phyloP scores from a whole-genome alignment of 768 basidiomycete genomes.

The Nidularia pulvinata region DNA sequence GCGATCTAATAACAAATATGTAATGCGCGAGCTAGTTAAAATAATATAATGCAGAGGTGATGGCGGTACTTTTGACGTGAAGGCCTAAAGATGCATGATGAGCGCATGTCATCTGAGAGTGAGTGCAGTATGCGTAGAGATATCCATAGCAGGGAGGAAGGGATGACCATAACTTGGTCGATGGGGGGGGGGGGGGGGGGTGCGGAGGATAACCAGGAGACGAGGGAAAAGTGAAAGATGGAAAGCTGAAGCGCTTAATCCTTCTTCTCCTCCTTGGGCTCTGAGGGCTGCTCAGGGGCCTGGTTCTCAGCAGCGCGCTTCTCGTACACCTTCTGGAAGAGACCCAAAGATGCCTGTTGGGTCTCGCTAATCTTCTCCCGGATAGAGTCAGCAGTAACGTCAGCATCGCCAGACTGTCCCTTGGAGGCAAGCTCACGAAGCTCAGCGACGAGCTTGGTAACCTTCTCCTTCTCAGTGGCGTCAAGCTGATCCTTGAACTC shows the following conservation, averaged over 20 bases:
- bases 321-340: slow-evolving; percentile 98
- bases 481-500: slow-evolving; percentile 99
- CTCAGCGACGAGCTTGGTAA: slow-evolving; percentile 82
- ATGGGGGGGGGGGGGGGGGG: no score
- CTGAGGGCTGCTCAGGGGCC: slow-evolving; percentile 39
- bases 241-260: slow-evolving; percentile 44
- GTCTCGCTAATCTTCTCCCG: slow-evolving; percentile 93
- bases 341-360: slow-evolving; percentile 91
- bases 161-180: no score
- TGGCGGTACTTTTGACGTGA: no score
- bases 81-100: no score
- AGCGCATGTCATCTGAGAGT: no score
- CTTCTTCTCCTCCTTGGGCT: slow-evolving; percentile 82
- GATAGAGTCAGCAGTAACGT: slow-evolving; percentile 83
- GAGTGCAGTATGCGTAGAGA: no score
- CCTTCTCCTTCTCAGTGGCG: slow-evolving; percentile 90
- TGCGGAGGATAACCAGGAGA: no score
- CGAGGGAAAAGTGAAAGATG: neutral
- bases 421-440: slow-evolving; percentile 88
- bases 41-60: no score
- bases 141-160: no score
- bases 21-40: no score
- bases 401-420: slow-evolving; percentile 85
- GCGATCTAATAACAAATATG: no score
- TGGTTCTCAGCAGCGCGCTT: slow-evolving; percentile 81